Evolutionary conservation across 176 grass and related monocot genomes (phyloP), one percentile per base, ranked within the genome.

Genomic region (Elymus sibiricus): DNA sequence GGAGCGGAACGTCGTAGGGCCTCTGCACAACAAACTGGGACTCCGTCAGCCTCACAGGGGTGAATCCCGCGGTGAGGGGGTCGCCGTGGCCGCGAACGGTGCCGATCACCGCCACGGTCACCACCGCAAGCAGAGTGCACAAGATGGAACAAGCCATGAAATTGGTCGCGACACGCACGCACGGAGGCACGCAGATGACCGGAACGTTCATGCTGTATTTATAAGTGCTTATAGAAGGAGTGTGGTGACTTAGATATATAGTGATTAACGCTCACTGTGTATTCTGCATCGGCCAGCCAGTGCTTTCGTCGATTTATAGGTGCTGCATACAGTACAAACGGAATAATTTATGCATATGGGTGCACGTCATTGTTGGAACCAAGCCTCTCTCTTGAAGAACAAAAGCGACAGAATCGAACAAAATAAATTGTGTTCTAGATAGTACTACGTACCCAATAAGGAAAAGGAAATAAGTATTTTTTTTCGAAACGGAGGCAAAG

Each of bases 11-110:
- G 71, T 91, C 31, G 56, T 84, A 91, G 9, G 91, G 91, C 76
- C 25, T 35, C 67, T 92, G 75, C 21, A 83, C 28, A 11, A 55
- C 7, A 65, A 92, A 89, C 43, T 81, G 78, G 6, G 40, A 37
- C 81, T 87, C 84, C 0, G 0, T 12, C 25, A 92, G 47, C 13
- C 0, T 5, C 7, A 92, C 69, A 44, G 11, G 72, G 31, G 46
- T 87, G 87, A 93, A 93, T 3, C 91, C 84, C 1, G 64, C 68
- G 24, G 87, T 84, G 28, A 82, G 84, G 32, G 40, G 21, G 5
- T 2, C 3, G 7, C 4, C 49, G 21, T 25, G 0, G 38, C 38
- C 38, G 38, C 38, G 6, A 76, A 11, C 17, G 2, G 10, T 28
- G 71, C 29, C 82, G 59, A 12, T 11, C 3, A 16, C 64, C 12